Base-by-base conservation (phyloP, 2,329 filamentous ascomycete species). In the Decorospora gaudefroyi region DNA sequence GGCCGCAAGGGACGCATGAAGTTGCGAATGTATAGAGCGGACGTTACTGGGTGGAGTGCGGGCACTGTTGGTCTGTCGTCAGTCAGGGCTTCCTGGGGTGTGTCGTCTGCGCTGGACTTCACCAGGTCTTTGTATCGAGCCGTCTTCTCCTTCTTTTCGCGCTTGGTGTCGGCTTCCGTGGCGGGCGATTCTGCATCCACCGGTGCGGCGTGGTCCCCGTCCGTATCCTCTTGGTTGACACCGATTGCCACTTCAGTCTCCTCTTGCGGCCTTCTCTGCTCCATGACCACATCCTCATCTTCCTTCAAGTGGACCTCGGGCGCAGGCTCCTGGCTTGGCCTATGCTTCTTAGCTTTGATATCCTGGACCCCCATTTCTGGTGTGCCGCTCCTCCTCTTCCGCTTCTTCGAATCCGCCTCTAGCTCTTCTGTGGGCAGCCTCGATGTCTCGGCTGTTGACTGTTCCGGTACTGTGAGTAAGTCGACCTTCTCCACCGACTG, bases 1-100 rank as follows among this genome's bases (percentile, higher is more conserved):
- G 83, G 80, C 46, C 89, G 86, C 15, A 97, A 76, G 7, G 93
- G 91, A 32, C 92, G 85, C 83, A 95, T 91, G 41, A 97, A 82
- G 61, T 96, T 86, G 68, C 86, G 85, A 58, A 97, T 93, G 72
- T 96, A 97, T 32, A 97, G 75, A 11, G 68, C 63, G 8, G 66
- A 49, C 5, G 67, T 77, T 32, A 70, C 67, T 1, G 72, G 60
- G 44, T 77, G 74, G 6, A 72, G 55, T 11, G 74, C 69, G 13
- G 71, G 66, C 4, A 64, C 50, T 18, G 67, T 61, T 19, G 59
- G 58, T 5, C 64, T 58, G 42, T 70, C 66, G 36, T 69, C 65
- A 18, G 45, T 50, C 11, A 59, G 38, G 4, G 55, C 43, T 6
- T 63, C 57, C 25, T 48, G 27, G 4, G 42, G 13, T 6, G 42